Percentiles rank a stretch among this genome's conserved stretches.
Conservation (phyloP, 148 eudicot species). For the Rhododendron molle region DNA sequence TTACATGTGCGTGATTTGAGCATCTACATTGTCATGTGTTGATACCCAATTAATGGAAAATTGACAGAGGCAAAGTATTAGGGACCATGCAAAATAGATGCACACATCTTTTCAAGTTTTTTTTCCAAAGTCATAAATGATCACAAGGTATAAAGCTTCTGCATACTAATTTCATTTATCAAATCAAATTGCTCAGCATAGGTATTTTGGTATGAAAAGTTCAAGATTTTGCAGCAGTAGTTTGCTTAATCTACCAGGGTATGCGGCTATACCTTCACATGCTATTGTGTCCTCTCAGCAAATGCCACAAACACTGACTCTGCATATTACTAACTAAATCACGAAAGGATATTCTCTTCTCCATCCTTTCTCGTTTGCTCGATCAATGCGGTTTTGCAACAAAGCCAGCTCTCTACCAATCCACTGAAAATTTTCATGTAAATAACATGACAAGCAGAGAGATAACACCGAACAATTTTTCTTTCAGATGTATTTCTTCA, state of each 20-base stretch:
- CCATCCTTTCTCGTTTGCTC: slow-evolving; percentile 72
- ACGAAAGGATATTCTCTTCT: slow-evolving; percentile 59
- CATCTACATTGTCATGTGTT: not conserved
- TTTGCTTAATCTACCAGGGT: not conserved
- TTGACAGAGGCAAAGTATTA: not conserved
- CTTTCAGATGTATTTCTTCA: not conserved
- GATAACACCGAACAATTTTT: not conserved
- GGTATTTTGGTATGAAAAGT: not conserved
- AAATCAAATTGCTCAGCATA: not conserved
- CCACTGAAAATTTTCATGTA: slow-evolving; percentile 30
- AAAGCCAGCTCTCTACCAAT: slow-evolving; percentile 43
- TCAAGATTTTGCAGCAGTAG: not conserved
- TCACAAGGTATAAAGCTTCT: not conserved
- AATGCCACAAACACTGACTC: not conserved
- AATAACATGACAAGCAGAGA: not conserved
- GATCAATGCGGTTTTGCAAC: slow-evolving; percentile 55
- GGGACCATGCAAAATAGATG: not conserved
- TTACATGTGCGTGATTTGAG: not conserved
- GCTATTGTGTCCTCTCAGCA: not conserved
- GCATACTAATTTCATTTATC: not conserved
- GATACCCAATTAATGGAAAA: not conserved
- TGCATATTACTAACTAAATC: not conserved
- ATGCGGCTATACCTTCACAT: not conserved
- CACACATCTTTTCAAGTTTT: not conserved
- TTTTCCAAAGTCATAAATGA: not conserved